A percentile compares a stretch with the other conserved stretches of the same genome.
Conservation (phyloP, 1,139 yeast species). For the Kazachstania sp. region DNA sequence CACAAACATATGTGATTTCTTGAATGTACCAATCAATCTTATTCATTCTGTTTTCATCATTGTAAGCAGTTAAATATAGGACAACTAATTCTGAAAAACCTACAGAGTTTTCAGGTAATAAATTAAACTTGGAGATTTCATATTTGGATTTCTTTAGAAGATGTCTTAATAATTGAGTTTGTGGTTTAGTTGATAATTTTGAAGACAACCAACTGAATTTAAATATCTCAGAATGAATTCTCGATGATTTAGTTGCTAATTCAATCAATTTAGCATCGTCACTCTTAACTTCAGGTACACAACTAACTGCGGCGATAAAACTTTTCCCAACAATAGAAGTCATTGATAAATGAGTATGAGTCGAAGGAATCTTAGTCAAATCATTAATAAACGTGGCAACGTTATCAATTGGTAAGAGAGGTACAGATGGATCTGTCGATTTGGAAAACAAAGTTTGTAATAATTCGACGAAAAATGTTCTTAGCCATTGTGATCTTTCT, state of each 20-base stretch:
- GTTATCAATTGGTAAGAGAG: not conserved
- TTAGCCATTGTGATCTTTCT: constrained; percentile 18
- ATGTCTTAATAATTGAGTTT: constrained; percentile 17
- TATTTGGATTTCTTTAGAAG: constrained; percentile 35
- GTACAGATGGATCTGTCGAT: constrained; percentile 3
- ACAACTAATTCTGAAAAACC: constrained; percentile 67
- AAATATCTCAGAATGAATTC: constrained; percentile 17
- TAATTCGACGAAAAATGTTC: constrained; percentile 13
- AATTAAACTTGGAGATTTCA: constrained; percentile 64
- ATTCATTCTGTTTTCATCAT: constrained; percentile 34
- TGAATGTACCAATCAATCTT: constrained; percentile 43
- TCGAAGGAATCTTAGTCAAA: constrained; percentile 5
- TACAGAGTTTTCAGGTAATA: constrained; percentile 67
- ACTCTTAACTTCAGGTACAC: constrained; percentile 11
- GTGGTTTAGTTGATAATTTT: constrained; percentile 17
- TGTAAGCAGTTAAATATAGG: constrained; percentile 42
- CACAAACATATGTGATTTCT: constrained; percentile 53
- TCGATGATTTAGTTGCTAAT: constrained; percentile 9
- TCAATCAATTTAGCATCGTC: constrained; percentile 9
- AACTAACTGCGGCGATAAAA: constrained; percentile 15
- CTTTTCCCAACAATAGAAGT: constrained; percentile 15
- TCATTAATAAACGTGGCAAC: constrained; percentile 13
- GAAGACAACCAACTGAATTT: constrained; percentile 22
- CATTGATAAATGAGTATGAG: constrained; percentile 4
- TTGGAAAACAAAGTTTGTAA: constrained; percentile 11